These are phyloP conservation scores for Hawksworthiomyces lignivorus DNA, from an alignment of 2,329 filamentous ascomycete genomes.

Conservation along the genomic window DNA sequence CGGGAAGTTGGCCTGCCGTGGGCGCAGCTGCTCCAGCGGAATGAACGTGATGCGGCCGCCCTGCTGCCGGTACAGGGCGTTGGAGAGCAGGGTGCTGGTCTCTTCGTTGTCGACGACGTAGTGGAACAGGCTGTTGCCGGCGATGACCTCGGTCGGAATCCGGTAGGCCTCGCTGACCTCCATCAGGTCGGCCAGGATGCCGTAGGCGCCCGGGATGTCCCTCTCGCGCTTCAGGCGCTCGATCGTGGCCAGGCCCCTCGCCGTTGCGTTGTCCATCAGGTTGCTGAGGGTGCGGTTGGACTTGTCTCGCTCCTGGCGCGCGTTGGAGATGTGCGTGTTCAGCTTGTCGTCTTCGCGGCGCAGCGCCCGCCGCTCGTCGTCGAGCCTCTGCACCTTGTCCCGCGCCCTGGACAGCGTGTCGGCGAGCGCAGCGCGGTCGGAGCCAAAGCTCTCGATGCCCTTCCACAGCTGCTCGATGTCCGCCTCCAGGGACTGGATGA, in stretches of 20 bases:
- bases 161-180: slow-evolving; percentile 78
- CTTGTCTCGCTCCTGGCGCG: slow-evolving; percentile 66
- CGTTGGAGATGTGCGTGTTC: slow-evolving; percentile 66
- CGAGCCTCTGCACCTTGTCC: slow-evolving; percentile 68
- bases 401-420: slow-evolving; percentile 70
- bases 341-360: slow-evolving; percentile 86
- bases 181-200: slow-evolving; percentile 88
- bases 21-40: slow-evolving; percentile 74
- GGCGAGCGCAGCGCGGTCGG: slow-evolving; percentile 62
- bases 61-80: slow-evolving; percentile 68
- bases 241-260: slow-evolving; percentile 78
- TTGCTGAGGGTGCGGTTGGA: slow-evolving; percentile 72
- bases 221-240: slow-evolving; percentile 72
- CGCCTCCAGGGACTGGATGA: slow-evolving; percentile 49
- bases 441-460: slow-evolving; percentile 73
- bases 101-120: slow-evolving; percentile 90
- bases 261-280: slow-evolving; percentile 84
- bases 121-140: slow-evolving; percentile 87
- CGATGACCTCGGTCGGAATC: slow-evolving; percentile 85
- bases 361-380: slow-evolving; percentile 80
- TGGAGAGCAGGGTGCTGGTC: slow-evolving; percentile 74
- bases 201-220: slow-evolving; percentile 79
- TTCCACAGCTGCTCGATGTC: slow-evolving; percentile 66
- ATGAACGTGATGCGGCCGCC: slow-evolving; percentile 91
- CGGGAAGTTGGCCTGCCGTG: slow-evolving; percentile 66